A percentile compares a stretch with the other conserved stretches of the same genome.
phyloP scores from a whole-genome alignment of 768 basidiomycete species.

The Suillus alpinus region DNA sequence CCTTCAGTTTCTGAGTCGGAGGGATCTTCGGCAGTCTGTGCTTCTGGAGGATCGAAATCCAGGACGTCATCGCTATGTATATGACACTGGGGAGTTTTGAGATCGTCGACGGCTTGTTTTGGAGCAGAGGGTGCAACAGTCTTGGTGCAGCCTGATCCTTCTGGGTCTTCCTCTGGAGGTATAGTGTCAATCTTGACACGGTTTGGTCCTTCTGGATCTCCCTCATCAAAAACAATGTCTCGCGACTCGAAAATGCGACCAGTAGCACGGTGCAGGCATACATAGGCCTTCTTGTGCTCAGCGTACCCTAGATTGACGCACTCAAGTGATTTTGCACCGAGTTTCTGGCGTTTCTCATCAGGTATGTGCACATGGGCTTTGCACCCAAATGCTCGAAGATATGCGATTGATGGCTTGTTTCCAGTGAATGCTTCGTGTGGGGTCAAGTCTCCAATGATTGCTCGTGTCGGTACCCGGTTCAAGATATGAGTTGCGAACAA shows the following conservation, averaged over 20 bases:
- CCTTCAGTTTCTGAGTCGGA: too few relatives aligned
- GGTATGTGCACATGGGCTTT: conserved; percentile 23
- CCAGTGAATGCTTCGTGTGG: conserved; percentile 22
- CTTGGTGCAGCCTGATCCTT: too few relatives aligned
- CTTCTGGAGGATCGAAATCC: too few relatives aligned
- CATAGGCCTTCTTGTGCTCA: not conserved
- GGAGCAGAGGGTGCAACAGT: too few relatives aligned
- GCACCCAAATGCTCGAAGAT: conserved; percentile 23
- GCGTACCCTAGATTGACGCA: not conserved
- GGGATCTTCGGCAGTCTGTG: too few relatives aligned
- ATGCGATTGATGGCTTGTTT: conserved; percentile 20
- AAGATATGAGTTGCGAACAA: conserved; percentile 3
- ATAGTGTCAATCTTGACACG: too few relatives aligned
- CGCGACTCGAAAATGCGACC: not conserved
- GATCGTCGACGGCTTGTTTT: too few relatives aligned
- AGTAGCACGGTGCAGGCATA: not conserved
- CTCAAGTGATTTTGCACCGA: conserved; percentile 1
- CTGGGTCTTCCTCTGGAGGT: too few relatives aligned
- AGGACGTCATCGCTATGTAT: too few relatives aligned
- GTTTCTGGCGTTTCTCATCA: conserved; percentile 13
- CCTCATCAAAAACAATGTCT: conserved; percentile 2
- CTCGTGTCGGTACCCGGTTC: not conserved
- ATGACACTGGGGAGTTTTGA: too few relatives aligned
- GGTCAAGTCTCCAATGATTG: conserved; percentile 11
- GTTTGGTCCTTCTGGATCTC: not conserved